Conservation (phyloP, 352 stramenopile genomes). For the Plasmopara halstedii region DNA sequence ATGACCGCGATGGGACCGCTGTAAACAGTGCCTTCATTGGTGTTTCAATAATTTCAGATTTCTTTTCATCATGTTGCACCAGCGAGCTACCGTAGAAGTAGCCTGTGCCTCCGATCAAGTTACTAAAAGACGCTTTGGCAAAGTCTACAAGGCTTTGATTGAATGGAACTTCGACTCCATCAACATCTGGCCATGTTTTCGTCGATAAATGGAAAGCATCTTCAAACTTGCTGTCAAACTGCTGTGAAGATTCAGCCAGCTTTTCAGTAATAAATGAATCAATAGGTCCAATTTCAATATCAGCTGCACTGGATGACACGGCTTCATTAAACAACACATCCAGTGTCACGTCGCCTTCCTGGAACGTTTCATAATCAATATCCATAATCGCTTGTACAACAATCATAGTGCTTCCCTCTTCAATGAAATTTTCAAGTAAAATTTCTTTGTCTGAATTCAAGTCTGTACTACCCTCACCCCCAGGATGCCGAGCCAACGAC, state of each 20-base stretch:
- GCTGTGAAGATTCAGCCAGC: constrained; percentile 13
- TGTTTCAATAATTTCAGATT: constrained; percentile 31
- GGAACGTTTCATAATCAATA: constrained; percentile 27
- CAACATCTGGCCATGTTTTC: constrained; percentile 18
- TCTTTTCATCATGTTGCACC: constrained; percentile 48
- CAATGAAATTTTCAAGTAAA: constrained; percentile 53
- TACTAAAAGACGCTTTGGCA: constrained; percentile 82
- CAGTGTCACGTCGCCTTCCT: constrained; percentile 41
- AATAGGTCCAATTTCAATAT: constrained; percentile 15
- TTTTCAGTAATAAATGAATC: constrained; percentile 14
- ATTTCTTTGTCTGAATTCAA: constrained; percentile 39
- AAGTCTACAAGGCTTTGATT: constrained; percentile 60
- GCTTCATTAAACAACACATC: constrained; percentile 63
- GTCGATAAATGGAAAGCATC: constrained; percentile 37
- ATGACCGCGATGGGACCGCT: constrained; percentile 86
- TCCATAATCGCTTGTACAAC: constrained; percentile 65
- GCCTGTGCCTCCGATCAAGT: constrained; percentile 83
- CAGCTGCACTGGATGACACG: constrained; percentile 2
- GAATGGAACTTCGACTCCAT: constrained; percentile 21
- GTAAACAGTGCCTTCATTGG: constrained; percentile 68
- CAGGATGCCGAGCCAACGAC: constrained; percentile 24
- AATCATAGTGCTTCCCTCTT: constrained; percentile 55
- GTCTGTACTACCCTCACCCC: constrained; percentile 9
- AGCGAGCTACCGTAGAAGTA: constrained; percentile 87
- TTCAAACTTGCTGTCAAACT: constrained; percentile 58